phyloP scores from a whole-genome alignment of 345 rosid species.

The Hibiscus mutabilis region DNA sequence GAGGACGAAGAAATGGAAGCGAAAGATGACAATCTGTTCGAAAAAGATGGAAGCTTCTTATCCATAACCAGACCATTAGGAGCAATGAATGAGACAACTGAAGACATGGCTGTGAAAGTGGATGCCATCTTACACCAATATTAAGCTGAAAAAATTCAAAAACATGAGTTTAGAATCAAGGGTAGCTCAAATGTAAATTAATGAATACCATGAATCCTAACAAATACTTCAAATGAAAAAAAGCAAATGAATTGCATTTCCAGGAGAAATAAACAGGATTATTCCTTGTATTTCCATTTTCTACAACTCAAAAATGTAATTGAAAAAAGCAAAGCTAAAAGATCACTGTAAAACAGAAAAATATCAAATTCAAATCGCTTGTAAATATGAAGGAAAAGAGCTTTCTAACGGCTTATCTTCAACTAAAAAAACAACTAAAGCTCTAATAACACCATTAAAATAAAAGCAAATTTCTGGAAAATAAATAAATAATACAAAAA shows the following conservation, averaged over 20 bases:
- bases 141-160: constrained; percentile 14
- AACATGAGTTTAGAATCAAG: not conserved
- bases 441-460: not conserved
- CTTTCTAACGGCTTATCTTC: not conserved
- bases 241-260: not conserved
- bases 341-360: not conserved
- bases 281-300: not conserved
- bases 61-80: constrained; percentile 46
- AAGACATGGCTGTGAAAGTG: constrained; percentile 64
- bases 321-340: not conserved
- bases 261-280: not conserved
- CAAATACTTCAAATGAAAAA: not conserved
- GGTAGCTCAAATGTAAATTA: not conserved
- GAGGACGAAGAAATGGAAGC: constrained; percentile 58
- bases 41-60: constrained; percentile 45
- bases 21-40: constrained; percentile 60
- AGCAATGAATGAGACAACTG: constrained; percentile 59
- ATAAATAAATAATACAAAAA: not conserved
- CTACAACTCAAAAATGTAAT: not conserved
- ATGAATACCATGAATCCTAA: not conserved
- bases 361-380: not conserved
- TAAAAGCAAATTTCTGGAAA: not conserved
- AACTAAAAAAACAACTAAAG: not conserved
- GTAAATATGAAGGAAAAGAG: not conserved
- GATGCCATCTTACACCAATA: constrained; percentile 54